phyloP scores from a whole-genome alignment of 768 basidiomycete species.

The Tylopilus subfusipes region DNA sequence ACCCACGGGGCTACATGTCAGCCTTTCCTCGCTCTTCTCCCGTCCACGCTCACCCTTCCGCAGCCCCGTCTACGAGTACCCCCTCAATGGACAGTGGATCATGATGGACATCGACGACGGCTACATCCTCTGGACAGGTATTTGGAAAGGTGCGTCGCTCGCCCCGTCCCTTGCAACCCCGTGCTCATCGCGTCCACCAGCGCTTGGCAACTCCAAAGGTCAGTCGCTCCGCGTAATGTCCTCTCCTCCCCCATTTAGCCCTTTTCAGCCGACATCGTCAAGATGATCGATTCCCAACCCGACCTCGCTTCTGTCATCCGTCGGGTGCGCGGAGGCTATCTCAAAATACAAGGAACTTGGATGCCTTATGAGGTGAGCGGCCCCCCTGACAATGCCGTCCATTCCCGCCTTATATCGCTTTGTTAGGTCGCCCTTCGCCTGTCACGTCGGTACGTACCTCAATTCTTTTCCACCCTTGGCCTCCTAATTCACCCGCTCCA shows the following conservation, averaged over 20 bases:
- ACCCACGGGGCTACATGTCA: conserved; percentile 85
- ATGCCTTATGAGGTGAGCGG: conserved; percentile 79
- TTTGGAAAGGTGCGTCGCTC: conserved; percentile 75
- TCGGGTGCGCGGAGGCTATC: conserved; percentile 80
- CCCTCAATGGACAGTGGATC: conserved; percentile 86
- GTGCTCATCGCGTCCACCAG: conserved; percentile 36
- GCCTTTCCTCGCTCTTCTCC: conserved; percentile 22
- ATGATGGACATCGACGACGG: conserved; percentile 97
- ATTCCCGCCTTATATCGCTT: conserved; percentile 22
- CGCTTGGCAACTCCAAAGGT: conserved; percentile 90
- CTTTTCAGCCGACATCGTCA: conserved; percentile 78
- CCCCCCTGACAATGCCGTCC: conserved; percentile 11
- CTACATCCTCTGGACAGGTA: conserved; percentile 89
- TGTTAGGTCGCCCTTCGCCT: conserved; percentile 71
- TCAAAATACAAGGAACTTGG: conserved; percentile 94
- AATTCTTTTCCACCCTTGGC: conserved; percentile 8
- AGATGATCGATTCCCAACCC: conserved; percentile 89
- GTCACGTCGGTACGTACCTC: conserved; percentile 63
- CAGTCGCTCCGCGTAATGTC: conserved; percentile 14
- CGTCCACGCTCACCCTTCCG: conserved; percentile 2
- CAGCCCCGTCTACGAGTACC: conserved; percentile 86
- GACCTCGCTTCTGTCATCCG: conserved; percentile 80
- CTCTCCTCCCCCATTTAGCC: conserved; percentile 14
- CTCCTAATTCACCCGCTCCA: conserved; percentile 29
- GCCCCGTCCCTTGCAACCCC: neutral